Conservation (phyloP, 2,329 filamentous ascomycete genomes). For the Pseudocercospora pini-densiflorae region DNA sequence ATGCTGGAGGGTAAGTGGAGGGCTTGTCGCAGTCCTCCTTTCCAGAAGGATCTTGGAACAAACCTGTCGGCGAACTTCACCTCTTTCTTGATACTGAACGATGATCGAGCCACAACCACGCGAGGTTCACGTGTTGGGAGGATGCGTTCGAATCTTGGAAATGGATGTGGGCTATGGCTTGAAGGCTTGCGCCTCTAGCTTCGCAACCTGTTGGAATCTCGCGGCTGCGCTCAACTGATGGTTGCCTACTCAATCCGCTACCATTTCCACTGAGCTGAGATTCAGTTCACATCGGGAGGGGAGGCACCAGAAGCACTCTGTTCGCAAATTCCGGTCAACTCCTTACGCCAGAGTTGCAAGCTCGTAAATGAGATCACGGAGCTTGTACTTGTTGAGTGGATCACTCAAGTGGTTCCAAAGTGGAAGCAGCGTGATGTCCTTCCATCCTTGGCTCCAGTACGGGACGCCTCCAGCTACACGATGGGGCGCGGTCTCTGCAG, state of each 20-base stretch:
- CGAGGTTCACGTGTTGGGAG: background rate
- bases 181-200: background rate
- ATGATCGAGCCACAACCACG: background rate
- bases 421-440: background rate
- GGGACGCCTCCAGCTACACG: conserved; percentile 5
- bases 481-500: conserved; percentile 2
- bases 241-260: background rate
- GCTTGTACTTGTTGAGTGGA: background rate
- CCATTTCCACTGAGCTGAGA: background rate
- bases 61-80: background rate
- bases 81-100: background rate
- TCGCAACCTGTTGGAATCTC: background rate
- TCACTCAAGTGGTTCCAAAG: background rate
- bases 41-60: background rate
- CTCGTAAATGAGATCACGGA: background rate
- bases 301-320: background rate
- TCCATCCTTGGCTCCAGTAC: conserved; percentile 7
- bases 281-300: background rate
- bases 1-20: background rate
- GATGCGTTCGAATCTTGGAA: background rate
- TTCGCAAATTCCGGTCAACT: background rate
- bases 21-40: background rate
- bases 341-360: background rate
- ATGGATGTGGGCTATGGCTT: background rate
- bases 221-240: background rate